Conservation (phyloP, 106 monocot species). For the Hemerocallis citrina region DNA sequence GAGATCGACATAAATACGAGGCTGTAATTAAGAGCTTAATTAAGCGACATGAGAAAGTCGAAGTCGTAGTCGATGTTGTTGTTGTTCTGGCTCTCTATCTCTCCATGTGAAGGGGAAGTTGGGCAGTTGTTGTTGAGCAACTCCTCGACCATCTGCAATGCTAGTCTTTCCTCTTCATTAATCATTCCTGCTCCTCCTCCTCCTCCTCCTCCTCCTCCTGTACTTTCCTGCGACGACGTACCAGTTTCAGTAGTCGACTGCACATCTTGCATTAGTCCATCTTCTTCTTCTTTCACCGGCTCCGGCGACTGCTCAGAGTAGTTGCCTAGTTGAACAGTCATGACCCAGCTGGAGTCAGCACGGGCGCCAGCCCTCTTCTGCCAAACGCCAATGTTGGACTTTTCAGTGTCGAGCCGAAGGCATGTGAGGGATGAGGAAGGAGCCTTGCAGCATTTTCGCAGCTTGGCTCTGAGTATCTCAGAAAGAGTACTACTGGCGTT, state of each 20-base stretch:
- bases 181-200: conserved; percentile 33
- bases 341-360: conserved; percentile 83
- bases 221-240: too few relatives aligned
- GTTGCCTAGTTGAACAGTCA: conserved; percentile 80
- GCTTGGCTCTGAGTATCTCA: conserved; percentile 77
- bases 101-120: conserved; percentile 25
- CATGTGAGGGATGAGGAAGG: conserved; percentile 91
- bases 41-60: too few relatives aligned
- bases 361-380: conserved; percentile 92
- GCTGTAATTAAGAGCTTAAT: too few relatives aligned
- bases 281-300: conserved; percentile 8
- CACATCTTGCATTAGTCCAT: too few relatives aligned
- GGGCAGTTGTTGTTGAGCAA: conserved; percentile 16
- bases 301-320: background rate
- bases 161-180: conserved; percentile 15
- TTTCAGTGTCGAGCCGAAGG: conserved; percentile 90
- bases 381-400: conserved; percentile 91
- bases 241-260: too few relatives aligned
- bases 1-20: too few relatives aligned
- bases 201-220: background rate
- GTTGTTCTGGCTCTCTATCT: conserved; percentile 53
- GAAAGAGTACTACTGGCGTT: conserved; percentile 28
- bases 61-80: too few relatives aligned
- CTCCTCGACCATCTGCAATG: conserved; percentile 26
- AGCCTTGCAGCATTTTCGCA: conserved; percentile 71